Percentiles rank a stretch among this genome's conserved stretches.
Conservation (phyloP, 352 stramenopile species). For the Phytophthora pistaciae region DNA sequence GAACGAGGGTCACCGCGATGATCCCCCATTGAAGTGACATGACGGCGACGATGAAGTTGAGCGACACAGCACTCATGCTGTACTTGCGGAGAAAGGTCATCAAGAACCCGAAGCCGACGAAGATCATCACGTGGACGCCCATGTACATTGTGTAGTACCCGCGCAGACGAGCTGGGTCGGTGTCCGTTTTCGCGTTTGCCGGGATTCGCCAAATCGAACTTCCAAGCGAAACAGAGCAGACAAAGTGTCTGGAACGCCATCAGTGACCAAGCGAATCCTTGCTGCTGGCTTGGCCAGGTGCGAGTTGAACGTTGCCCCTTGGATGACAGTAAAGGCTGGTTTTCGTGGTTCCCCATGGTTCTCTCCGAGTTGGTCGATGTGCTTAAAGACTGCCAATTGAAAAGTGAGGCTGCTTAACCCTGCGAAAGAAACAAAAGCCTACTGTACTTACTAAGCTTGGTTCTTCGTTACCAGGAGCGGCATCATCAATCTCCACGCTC, state of each 20-base stretch:
- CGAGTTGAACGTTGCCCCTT: not conserved
- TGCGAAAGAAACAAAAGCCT: too few relatives aligned
- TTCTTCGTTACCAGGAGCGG: not conserved
- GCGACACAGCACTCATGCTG: constrained; percentile 69
- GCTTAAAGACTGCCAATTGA: not conserved
- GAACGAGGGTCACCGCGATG: constrained; percentile 61
- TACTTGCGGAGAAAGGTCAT: constrained; percentile 89
- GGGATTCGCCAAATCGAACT: constrained; percentile 55
- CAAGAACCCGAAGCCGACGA: constrained; percentile 86
- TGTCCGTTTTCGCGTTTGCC: not conserved
- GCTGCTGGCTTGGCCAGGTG: constrained; percentile 6
- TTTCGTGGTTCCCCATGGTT: constrained; percentile 6
- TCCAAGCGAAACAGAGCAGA: constrained; percentile 52
- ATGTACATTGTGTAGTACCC: constrained; percentile 59
- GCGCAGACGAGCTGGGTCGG: constrained; percentile 5
- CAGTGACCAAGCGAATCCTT: constrained; percentile 54
- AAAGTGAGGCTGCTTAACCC: not conserved
- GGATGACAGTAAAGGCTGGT: constrained; percentile 3
- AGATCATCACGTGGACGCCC: constrained; percentile 77
- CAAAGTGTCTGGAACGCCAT: constrained; percentile 53
- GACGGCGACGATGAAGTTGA: constrained; percentile 77
- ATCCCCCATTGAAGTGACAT: constrained; percentile 75
- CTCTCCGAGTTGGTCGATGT: not conserved
- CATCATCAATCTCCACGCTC: not conserved
- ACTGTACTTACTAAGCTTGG: too few relatives aligned